Base-by-base conservation (phyloP, 2,329 filamentous ascomycete genomes). In the Aspergillus niger region DNA sequence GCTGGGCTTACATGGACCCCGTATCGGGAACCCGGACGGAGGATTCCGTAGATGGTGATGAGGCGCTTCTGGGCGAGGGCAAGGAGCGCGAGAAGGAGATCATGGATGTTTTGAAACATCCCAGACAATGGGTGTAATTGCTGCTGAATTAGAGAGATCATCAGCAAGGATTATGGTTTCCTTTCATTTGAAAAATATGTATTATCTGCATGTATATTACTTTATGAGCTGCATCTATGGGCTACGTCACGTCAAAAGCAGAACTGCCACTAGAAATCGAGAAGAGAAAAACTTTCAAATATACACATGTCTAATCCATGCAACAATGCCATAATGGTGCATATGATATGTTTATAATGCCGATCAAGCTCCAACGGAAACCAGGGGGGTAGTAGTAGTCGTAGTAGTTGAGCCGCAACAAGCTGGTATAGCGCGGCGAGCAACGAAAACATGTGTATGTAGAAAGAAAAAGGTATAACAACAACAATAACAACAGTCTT, bases 1-100 rank as follows among this genome's bases (percentile, higher is more conserved):
- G 88, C 69, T 99, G 95, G 95, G 87, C 90, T 73, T 99, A 99
- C 77, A 97, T 97, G 93, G 91, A 97, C 77, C 77, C 78, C 0
- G 72, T 80, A 2, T 80, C 77, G 2, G 79, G 79, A 8, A 81
- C 79, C 8, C 72, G 77, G 36, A 76, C 76, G 5, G 76, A 77
- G 36, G 67, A 61, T 89, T 86, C 74, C 79, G 88, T 62, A 5
- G 69, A 70, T 36, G 75, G 71, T 36, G 75, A 73, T 44, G 76
- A 77, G 26, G 72, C 76, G 26, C 66, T 68, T 10, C 63, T 71
- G 32, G 70, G 65, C 11, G 70, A 76, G 30, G 74, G 76, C 28
- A 74, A 73, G 62, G 66, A 68, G 49, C 73, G 70, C 65, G 95
- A 99, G 80, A 89, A 91, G 76, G 84, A 91, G 66, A 78, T 98